Evolutionary conservation across 2,329 filamentous ascomycete species (phyloP), one percentile per base, ranked within the genome.

Genomic region (Colletotrichum karsti): DNA sequence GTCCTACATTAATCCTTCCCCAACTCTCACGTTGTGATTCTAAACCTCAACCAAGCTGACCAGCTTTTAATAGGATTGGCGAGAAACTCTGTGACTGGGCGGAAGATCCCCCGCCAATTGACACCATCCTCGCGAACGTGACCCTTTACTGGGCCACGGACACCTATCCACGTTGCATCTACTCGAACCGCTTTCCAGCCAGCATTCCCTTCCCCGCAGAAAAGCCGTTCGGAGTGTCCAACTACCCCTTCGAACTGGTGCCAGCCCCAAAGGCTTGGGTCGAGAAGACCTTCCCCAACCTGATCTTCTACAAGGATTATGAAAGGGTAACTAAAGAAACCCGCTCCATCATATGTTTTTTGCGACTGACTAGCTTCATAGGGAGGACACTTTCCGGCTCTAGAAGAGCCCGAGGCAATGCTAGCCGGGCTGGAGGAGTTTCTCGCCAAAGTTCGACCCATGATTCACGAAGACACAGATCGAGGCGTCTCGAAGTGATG

Each of bases 21-120:
- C n/a, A n/a, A n/a, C n/a, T n/a, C n/a, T n/a, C n/a, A n/a, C n/a
- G n/a, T n/a, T n/a, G n/a, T n/a, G n/a, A n/a, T n/a, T n/a, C n/a
- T n/a, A n/a, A n/a, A n/a, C n/a, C n/a, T n/a, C n/a, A n/a, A n/a
- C n/a, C n/a, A n/a, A n/a, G n/a, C 46, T 50, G n/a, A 33, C 3
- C 33, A 18, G 13, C 13, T 18, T 20, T 24, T 1, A 22, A 35
- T n/a, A 44, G 83, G 82, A 80, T 89, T 24, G 85, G 83, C 7
- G 87, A 89, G 71, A 89, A 88, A 73, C 85, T 86, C 66, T 76
- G 86, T 0, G 82, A 81, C 7, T 89, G 86, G 86, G 78, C 78
- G 2, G 73, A 74, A 18, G 57, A 66, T 5, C 81, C 82, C 1
- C 69, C 42, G 58, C 72, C 77, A 1, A 63, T 85, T 5, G 73